phyloP scores from a whole-genome alignment of 805 yeast genomes.

The Komagataella phaffii region DNA sequence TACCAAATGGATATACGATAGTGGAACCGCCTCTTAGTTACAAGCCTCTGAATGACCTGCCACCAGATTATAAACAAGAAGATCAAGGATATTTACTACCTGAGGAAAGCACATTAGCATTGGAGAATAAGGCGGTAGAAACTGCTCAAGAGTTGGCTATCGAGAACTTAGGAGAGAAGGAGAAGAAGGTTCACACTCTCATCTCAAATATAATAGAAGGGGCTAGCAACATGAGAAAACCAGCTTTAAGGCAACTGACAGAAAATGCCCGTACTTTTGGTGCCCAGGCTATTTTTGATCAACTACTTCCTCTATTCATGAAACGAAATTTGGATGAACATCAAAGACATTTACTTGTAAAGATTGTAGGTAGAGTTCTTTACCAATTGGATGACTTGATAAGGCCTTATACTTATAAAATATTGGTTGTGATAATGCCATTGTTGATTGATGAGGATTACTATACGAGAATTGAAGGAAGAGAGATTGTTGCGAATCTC shows the following conservation, averaged over 20 bases:
- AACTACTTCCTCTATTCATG: constrained; percentile 61
- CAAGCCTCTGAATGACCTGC: constrained; percentile 18
- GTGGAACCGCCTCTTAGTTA: constrained; percentile 31
- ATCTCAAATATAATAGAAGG: constrained; percentile 73
- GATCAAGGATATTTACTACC: constrained; percentile 37
- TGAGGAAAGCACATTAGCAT: constrained; percentile 22
- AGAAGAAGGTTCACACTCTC: constrained; percentile 46
- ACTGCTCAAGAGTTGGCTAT: constrained; percentile 25
- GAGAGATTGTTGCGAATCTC: constrained; percentile 62
- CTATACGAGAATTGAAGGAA: constrained; percentile 62
- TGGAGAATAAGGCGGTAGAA: constrained; percentile 14
- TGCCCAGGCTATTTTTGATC: constrained; percentile 52
- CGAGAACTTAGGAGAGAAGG: constrained; percentile 52
- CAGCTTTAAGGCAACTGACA: constrained; percentile 51
- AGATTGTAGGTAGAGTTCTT: constrained; percentile 57
- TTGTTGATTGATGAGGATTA: constrained; percentile 68
- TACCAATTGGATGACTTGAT: constrained; percentile 51
- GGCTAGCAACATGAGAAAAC: constrained; percentile 49
- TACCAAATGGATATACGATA: constrained; percentile 38
- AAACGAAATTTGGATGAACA: constrained; percentile 65
- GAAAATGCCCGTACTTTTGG: constrained; percentile 57
- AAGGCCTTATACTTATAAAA: constrained; percentile 61
- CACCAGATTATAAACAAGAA: constrained; percentile 20
- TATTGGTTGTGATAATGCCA: constrained; percentile 67
- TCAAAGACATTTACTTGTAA: constrained; percentile 73